Base-by-base conservation (phyloP, 495 filamentous ascomycete genomes). In the Viridothelium virens region DNA sequence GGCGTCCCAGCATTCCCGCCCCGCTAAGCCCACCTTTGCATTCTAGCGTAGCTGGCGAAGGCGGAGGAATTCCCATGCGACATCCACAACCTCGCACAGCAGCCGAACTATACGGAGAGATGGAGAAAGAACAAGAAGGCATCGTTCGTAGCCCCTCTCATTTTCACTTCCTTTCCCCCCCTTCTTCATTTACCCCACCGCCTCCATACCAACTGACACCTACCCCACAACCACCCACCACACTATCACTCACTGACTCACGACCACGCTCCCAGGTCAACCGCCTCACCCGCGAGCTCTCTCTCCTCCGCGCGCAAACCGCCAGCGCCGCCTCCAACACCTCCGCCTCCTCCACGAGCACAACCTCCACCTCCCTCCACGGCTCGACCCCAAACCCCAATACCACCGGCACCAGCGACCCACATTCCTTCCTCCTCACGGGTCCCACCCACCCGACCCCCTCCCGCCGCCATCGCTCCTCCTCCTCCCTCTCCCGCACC, bases 121-220 rank as follows among this genome's bases (percentile, higher is more conserved):
- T 96, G 46, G 92, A 97, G 77, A 91, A 92, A 72, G 92, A 96
- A 72, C 92, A 97, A 72, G 92, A 97, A 75, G 88, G 90, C n/a
- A 87, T 96, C 71, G 92, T 93, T 82, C 65, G 84, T 79, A 16
- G 2, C 36, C 36, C 44, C n/a, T 37, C 9, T 4, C 18, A 50
- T 14, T 38, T 6, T 37, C 16, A 16, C 10, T 18, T 14, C 53
- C 0, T 10, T 36, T 59, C 7, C n/a, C n/a, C 44, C 5, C 6
- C 41, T 66, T 25, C 63, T 33, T 56, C 37, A 41, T 37, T 36
- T 39, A 11, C 0, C n/a, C 18, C 53, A 59, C 16, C 11, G 11
- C 48, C 48, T 25, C 48, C 11, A 53, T 14, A 11, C 11, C 18
- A 5, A 18, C 18, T 34, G n/a, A 11, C 25, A 65, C 62, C 16